Conservation (phyloP, 1,284 basidiomycete species). For the Hemileia vastatrix region DNA sequence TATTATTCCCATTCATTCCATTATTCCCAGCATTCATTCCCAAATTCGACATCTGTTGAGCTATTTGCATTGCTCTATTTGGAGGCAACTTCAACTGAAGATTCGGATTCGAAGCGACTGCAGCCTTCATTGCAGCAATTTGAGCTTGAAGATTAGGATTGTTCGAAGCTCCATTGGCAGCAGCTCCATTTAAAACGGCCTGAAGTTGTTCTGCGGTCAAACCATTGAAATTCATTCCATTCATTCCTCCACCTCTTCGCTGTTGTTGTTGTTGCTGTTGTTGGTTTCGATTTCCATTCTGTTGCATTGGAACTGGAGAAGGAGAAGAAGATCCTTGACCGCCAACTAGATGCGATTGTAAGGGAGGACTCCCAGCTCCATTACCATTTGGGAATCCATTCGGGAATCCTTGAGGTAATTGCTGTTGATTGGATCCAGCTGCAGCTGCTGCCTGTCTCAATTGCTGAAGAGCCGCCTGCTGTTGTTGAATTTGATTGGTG, state of each 20-base stretch:
- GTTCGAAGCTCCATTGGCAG: not conserved
- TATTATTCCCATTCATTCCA: too few relatives aligned
- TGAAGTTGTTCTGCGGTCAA: conserved; percentile 28
- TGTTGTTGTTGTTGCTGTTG: not conserved
- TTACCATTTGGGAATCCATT: too few relatives aligned
- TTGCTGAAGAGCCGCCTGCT: conserved; percentile 25
- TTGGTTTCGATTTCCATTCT: not conserved
- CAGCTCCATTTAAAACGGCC: not conserved
- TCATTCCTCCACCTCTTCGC: conserved; percentile 28
- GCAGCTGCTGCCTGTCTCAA: too few relatives aligned
- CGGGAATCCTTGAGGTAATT: too few relatives aligned
- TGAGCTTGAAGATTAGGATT: conserved; percentile 12
- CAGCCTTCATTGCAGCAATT: conserved; percentile 35
- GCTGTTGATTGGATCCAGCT: too few relatives aligned
- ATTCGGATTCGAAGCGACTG: conserved; percentile 30
- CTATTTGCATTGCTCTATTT: conserved; percentile 26
- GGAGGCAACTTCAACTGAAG: conserved; percentile 31
- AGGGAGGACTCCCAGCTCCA: too few relatives aligned
- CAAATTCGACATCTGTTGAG: not conserved
- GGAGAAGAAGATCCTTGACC: not conserved
- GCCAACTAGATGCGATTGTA: too few relatives aligned
- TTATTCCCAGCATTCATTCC: too few relatives aligned
- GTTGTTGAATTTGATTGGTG: conserved; percentile 6
- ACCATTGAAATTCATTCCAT: conserved; percentile 2
- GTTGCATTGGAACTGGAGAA: not conserved